Percentiles rank a stretch among this genome's conserved stretches.
Evolutionary conservation across 2,329 filamentous ascomycete species (phyloP).

Genomic region (Clarireedia paspali): DNA sequence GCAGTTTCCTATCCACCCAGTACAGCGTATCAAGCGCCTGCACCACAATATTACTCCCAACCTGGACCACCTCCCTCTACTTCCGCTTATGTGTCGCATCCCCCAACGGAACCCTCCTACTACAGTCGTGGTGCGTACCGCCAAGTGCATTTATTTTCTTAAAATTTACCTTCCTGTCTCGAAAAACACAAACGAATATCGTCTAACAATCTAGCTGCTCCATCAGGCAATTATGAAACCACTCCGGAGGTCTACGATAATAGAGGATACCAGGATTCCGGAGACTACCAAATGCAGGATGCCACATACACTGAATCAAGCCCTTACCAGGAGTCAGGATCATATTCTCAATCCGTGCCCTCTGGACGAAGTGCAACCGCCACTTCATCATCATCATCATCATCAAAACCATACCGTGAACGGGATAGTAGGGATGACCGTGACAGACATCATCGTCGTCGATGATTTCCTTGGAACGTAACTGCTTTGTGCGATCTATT

Average conservation of each 20-base stretch:
- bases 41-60: slow-evolving; percentile 23
- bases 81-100: slow-evolving; percentile 33
- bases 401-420: slow-evolving; percentile 16
- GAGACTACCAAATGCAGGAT: slow-evolving; percentile 10
- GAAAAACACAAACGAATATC: slow-evolving; percentile 15
- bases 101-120: slow-evolving; percentile 43
- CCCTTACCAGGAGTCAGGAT: slow-evolving; percentile 18
- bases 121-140: slow-evolving; percentile 51
- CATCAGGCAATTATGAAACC: slow-evolving; percentile 18
- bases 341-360: slow-evolving; percentile 20
- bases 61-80: slow-evolving; percentile 29
- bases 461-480: slow-evolving; percentile 15
- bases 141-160: slow-evolving; percentile 18
- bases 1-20: slow-evolving; percentile 11
- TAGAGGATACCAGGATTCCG: slow-evolving; percentile 17
- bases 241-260: slow-evolving; percentile 18
- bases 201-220: slow-evolving; percentile 29
- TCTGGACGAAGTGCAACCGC: slow-evolving; percentile 20
- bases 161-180: slow-evolving; percentile 7
- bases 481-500: slow-evolving; percentile 15
- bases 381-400: slow-evolving; percentile 19
- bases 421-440: slow-evolving; percentile 24
- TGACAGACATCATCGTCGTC: slow-evolving; percentile 20
- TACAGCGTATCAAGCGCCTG: slow-evolving; percentile 14
- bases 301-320: slow-evolving; percentile 9